Evolutionary conservation across 192 early-diverging fungal genomes (phyloP), one percentile per base, ranked within the genome.

Genomic region (Cetraspora pellucida): DNA sequence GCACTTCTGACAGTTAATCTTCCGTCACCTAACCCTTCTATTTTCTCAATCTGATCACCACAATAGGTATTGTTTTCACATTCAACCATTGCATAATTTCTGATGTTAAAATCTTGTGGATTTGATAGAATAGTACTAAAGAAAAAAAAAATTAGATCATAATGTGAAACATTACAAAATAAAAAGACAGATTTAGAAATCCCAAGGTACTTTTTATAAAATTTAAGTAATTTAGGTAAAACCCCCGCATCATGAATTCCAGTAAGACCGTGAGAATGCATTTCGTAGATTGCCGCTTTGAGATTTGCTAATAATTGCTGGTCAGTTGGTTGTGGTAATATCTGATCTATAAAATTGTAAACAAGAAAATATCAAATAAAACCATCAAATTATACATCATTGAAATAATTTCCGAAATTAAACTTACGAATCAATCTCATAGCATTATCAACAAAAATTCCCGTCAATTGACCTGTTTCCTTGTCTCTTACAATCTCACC

Each of bases 171-270:
- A 21, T 79, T 19, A 17, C 2, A 25, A 4, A 46, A 28, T 27
- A 28, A 30, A 45, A 17, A 44, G 17, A 46, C 7, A 27, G 16
- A 44, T 4, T 74, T 21, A 25, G 74, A 63, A 11, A 27, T 27
- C 27, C 5, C n/a, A n/a, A 37, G 10, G 19, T 77, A 85, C 83
- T 61, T 66, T 74, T 88, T 85, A 50, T 79, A 85, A 14, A 84
- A 58, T 19, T 75, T 60, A 21, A 89, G 68, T 31, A 76, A 58
- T 27, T 66, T 44, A 19, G 81, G 67, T 11, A 47, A 9, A 6
- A 88, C 80, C 5, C 82, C 80, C 6, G 89, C 89, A 77, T 90
- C 88, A 63, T 90, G 87, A n/a, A 90, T n/a, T 14, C 80, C 80
- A 16, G 89, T 90, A 13, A 90, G 31, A 16, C 89, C 89, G 31